Evolutionary conservation across 768 basidiomycete species (phyloP), one percentile per base, ranked within the genome.

Genomic region (Lyophyllum semitale): DNA sequence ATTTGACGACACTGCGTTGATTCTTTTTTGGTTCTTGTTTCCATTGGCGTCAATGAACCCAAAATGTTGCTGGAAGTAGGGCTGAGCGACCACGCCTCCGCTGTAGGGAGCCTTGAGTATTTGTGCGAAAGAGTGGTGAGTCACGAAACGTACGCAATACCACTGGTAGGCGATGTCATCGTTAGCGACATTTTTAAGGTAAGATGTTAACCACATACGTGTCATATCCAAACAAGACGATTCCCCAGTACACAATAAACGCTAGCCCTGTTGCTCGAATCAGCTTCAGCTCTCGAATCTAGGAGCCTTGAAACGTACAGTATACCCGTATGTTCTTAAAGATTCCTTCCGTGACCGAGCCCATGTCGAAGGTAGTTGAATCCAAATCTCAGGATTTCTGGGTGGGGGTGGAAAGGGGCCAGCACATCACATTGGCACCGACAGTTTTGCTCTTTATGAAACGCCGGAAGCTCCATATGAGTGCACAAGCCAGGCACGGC

Each of bases 1-100:
- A 60, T 90, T 92, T 37, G 88, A 87, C 0, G 86, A 87, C 22
- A 94, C 75, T 11, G 75, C 72, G 48, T 87, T 78, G 25, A 65
- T 60, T 41, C 66, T 66, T 40, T 60, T 59, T 18, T 48, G 22
- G 66, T 84, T 67, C 38, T 69, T 66, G 1, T 60, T 61, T n/a
- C 82, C 81, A 44, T 79, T 63, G 2, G 70, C 53, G 37, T 78
- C 73, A 43, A 74, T 65, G 45, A 89, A 76, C 12, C 83, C 83
- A 64, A 93, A 93, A 40, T 83, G 77, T 8, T 69, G 42, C 59
- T 81, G 71, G 73, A 93, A 93, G 64, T 83, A 84, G 1, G 64
- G 51, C 20, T 83, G 22, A n/a, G 29, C 46, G 26, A 63, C 63
- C 2, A 63, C 60, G 1, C 63, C 63, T 41, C 63, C 60, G n/a